These are phyloP conservation scores for Sordariomycetes sp. DNA, from an alignment of 2,329 filamentous ascomycete species.

Conservation along the genomic window DNA sequence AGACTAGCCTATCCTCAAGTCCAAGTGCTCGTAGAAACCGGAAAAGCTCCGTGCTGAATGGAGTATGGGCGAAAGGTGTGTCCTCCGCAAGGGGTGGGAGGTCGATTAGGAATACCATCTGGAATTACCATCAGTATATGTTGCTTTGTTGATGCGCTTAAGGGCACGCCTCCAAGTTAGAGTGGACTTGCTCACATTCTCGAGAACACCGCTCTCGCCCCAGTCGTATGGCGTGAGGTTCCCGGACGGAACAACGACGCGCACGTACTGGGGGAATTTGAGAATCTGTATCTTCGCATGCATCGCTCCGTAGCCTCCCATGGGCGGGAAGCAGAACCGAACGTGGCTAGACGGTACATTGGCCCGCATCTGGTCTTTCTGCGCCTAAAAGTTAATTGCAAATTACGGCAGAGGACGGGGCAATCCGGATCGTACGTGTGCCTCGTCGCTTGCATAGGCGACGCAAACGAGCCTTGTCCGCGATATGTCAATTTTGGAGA, in stretches of 20 bases:
- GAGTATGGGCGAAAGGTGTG: constrained; percentile 15
- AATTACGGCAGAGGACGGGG: background rate
- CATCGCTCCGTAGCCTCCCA: constrained; percentile 69
- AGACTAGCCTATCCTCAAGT: constrained; percentile 51
- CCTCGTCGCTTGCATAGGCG: constrained; percentile 40
- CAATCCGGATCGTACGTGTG: constrained; percentile 30
- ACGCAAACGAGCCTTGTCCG: constrained; percentile 54
- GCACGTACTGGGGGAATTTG: constrained; percentile 62
- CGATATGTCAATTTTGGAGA: constrained; percentile 55
- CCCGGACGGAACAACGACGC: constrained; percentile 77
- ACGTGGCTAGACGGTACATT: constrained; percentile 43
- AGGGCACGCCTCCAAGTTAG: background rate
- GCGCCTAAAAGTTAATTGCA: background rate
- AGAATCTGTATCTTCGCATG: constrained; percentile 90
- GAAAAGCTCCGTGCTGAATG: constrained; percentile 60
- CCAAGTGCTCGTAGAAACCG: constrained; percentile 60
- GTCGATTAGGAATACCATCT: constrained; percentile 87
- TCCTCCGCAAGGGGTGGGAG: constrained; percentile 46
- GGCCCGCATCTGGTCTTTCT: constrained; percentile 37
- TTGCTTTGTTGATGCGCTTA: background rate
- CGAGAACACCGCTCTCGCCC: constrained; percentile 76
- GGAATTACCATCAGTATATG: constrained; percentile 7
- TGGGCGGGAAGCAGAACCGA: constrained; percentile 70
- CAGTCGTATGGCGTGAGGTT: constrained; percentile 83
- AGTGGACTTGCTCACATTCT: constrained; percentile 51